Percentiles rank a stretch among this genome's conserved stretches.
phyloP scores from a whole-genome alignment of 495 filamentous ascomycete genomes.

The Xylaria curta region DNA sequence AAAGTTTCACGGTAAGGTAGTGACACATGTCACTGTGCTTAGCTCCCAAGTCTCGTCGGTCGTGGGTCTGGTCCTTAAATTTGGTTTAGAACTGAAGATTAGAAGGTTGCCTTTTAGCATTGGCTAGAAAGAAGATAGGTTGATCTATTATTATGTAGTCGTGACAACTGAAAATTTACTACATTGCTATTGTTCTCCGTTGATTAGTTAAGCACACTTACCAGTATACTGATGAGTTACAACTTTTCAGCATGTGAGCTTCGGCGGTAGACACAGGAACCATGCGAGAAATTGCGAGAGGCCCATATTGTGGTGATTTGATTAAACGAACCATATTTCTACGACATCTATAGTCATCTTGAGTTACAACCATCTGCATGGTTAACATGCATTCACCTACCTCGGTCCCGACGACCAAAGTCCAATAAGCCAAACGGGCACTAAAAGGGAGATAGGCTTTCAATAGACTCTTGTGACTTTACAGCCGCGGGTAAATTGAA shows the following conservation, averaged over 20 bases:
- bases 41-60: neutral
- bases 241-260: too few relatives aligned
- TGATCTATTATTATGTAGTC: neutral
- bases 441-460: neutral
- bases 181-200: neutral
- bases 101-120: neutral
- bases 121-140: neutral
- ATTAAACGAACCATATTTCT: too few relatives aligned
- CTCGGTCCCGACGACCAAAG: neutral
- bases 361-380: too few relatives aligned
- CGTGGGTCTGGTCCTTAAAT: neutral
- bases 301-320: neutral
- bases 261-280: neutral
- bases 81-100: neutral
- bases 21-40: neutral
- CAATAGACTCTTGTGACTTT: neutral
- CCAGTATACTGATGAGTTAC: too few relatives aligned
- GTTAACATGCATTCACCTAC: too few relatives aligned
- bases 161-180: neutral
- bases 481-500: neutral
- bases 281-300: neutral
- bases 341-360: too few relatives aligned
- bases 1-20: neutral
- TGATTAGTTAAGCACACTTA: too few relatives aligned
- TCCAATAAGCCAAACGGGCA: neutral